Evolutionary conservation across 164 flowering plant species (phyloP).

Genomic region (Berberis thunbergii): DNA sequence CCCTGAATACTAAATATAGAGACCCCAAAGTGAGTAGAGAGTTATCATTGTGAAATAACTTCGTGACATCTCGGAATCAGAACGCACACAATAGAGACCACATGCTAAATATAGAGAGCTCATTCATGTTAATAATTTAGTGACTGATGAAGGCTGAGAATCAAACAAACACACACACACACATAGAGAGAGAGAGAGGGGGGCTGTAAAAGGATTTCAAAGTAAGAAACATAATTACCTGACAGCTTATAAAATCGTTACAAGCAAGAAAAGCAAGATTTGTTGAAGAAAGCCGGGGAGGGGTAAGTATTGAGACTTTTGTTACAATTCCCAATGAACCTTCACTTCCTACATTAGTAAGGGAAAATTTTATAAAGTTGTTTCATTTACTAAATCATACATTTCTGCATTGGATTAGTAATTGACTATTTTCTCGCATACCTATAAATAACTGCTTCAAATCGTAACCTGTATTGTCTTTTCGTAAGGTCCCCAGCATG

Average conservation of each 20-base stretch:
- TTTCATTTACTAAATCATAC: neutral
- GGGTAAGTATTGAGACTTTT: constrained; percentile 86
- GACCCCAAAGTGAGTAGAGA: too few species aligned
- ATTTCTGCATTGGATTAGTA: constrained; percentile 1
- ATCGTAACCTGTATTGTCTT: constrained; percentile 98
- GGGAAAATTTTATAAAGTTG: neutral
- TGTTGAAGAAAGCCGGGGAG: constrained; percentile 69
- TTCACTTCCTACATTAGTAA: constrained; percentile 71
- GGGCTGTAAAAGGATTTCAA: neutral
- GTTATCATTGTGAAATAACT: too few species aligned
- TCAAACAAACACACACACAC: neutral
- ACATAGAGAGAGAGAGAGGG: neutral
- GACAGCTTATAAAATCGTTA: constrained; percentile 73
- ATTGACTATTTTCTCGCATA: constrained; percentile 15
- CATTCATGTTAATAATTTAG: too few species aligned
- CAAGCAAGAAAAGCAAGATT: constrained; percentile 93
- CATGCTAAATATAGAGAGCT: too few species aligned
- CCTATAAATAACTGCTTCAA: constrained; percentile 96
- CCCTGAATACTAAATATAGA: too few species aligned
- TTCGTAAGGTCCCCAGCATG: constrained; percentile 90
- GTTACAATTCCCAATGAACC: constrained; percentile 92
- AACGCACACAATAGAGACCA: too few species aligned
- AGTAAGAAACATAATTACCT: constrained; percentile 33
- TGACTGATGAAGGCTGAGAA: too few species aligned
- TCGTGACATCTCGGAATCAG: too few species aligned